These are phyloP conservation scores for Catunica adiposa DNA, from an alignment of 2,329 filamentous ascomycete species.

Conservation along the genomic window DNA sequence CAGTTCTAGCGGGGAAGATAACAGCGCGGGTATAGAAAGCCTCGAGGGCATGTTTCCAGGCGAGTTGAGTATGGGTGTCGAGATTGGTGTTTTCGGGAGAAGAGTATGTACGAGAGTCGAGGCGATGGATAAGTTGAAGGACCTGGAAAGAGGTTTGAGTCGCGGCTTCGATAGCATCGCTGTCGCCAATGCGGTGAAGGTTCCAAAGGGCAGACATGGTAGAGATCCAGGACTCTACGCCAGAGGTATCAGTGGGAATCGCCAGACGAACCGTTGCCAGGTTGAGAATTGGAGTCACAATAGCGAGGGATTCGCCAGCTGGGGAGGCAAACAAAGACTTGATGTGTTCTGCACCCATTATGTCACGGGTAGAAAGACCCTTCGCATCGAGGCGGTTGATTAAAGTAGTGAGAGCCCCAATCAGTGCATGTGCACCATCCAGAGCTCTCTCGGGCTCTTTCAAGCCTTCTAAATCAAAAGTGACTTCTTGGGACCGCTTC, in stretches of 20 bases:
- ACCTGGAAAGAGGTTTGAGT: constrained; percentile 27
- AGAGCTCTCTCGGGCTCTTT: constrained; percentile 27
- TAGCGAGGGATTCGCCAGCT: constrained; percentile 29
- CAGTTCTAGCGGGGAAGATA: constrained; percentile 33
- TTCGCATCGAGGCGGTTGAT: constrained; percentile 28
- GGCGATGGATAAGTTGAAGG: constrained; percentile 20
- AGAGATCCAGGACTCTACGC: constrained; percentile 29
- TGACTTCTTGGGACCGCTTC: constrained; percentile 25
- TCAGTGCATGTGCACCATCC: constrained; percentile 30
- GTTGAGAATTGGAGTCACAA: constrained; percentile 30
- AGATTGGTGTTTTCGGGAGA: not conserved
- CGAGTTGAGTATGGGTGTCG: not conserved
- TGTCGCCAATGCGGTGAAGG: constrained; percentile 33
- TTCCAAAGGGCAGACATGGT: constrained; percentile 34
- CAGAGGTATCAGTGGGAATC: not conserved
- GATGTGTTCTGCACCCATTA: constrained; percentile 41
- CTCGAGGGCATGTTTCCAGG: constrained; percentile 32
- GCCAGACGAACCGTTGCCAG: constrained; percentile 18
- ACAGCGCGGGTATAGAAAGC: constrained; percentile 34
- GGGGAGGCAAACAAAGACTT: constrained; percentile 38
- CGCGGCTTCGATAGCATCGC: constrained; percentile 34
- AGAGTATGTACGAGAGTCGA: constrained; percentile 9
- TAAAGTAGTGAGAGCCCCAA: constrained; percentile 30
- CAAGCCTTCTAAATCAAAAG: constrained; percentile 18
- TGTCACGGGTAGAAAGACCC: constrained; percentile 25